phyloP scores from a whole-genome alignment of 106 monocot species.

The Platanthera zijinensis region DNA sequence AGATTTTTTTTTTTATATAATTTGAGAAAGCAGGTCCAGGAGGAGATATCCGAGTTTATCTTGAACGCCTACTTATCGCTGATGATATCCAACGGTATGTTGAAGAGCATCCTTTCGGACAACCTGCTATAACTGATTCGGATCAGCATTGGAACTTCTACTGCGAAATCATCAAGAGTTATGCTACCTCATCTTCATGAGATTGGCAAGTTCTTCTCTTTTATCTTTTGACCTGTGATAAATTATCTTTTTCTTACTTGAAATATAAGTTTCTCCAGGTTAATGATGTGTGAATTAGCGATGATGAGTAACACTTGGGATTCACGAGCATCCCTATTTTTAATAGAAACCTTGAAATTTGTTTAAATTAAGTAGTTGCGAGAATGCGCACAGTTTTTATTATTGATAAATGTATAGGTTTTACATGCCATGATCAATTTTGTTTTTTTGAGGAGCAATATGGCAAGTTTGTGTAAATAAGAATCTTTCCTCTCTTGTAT shows the following conservation, averaged over 20 bases:
- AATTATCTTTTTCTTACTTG: background rate
- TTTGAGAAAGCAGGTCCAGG: conserved; percentile 36
- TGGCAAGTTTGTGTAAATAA: too few relatives aligned
- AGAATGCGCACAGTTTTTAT: background rate
- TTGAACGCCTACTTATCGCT: conserved; percentile 47
- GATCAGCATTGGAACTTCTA: conserved; percentile 68
- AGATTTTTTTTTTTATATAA: background rate
- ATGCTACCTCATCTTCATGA: background rate
- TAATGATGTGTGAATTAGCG: background rate
- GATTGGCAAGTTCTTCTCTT: background rate
- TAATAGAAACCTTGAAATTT: background rate
- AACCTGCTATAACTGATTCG: conserved; percentile 37
- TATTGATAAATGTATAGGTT: conserved; percentile 1
- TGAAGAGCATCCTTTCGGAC: conserved; percentile 59
- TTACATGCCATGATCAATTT: conserved; percentile 1
- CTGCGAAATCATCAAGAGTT: conserved; percentile 29
- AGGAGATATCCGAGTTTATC: conserved; percentile 70
- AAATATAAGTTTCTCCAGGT: background rate
- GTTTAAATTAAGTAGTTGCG: background rate
- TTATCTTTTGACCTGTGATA: background rate
- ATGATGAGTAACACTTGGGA: background rate
- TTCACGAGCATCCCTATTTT: background rate
- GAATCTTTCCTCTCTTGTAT: too few relatives aligned
- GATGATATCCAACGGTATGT: conserved; percentile 68
- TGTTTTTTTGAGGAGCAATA: background rate